Percentiles rank a stretch among this genome's conserved stretches.
These are phyloP conservation scores for Linanthus parryae DNA, from an alignment of 148 eudicot genomes.

Conservation along the genomic window DNA sequence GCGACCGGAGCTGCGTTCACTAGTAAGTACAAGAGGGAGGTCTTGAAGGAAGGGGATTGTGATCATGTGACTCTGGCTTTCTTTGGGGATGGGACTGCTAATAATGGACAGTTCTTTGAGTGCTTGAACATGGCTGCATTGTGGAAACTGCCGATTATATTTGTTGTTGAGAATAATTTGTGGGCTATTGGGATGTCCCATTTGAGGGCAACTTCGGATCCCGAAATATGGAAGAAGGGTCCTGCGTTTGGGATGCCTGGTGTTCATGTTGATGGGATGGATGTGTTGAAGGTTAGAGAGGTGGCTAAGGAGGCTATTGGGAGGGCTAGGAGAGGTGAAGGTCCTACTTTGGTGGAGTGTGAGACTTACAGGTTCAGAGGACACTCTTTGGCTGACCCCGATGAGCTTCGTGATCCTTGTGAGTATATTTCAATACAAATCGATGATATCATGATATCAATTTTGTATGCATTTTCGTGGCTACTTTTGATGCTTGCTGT, in stretches of 20 bases:
- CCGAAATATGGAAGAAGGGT: conserved; percentile 95
- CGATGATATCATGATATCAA: too few relatives aligned
- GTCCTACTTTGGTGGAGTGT: conserved; percentile 91
- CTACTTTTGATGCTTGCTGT: not conserved
- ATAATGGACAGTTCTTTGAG: conserved; percentile 96
- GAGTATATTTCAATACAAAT: conserved; percentile 20
- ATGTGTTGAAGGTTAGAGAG: conserved; percentile 92
- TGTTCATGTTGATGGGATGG: conserved; percentile 93
- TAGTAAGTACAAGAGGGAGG: conserved; percentile 74
- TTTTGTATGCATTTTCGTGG: not conserved
- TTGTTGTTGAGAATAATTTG: conserved; percentile 95
- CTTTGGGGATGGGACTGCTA: conserved; percentile 91
- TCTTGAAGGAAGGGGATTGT: conserved; percentile 59
- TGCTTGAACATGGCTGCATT: conserved; percentile 97
- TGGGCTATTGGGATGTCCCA: conserved; percentile 99
- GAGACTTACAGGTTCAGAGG: conserved; percentile 97
- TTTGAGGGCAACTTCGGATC: conserved; percentile 88
- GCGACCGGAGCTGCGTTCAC: conserved; percentile 95
- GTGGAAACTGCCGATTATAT: conserved; percentile 91
- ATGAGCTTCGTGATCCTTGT: conserved; percentile 98
- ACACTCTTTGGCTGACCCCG: conserved; percentile 98
- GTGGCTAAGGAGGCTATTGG: conserved; percentile 82
- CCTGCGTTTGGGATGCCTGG: conserved; percentile 98
- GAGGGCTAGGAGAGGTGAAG: conserved; percentile 94
- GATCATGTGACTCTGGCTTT: conserved; percentile 84